Conservation (phyloP, 768 basidiomycete species). For the Jaapia argillacea region DNA sequence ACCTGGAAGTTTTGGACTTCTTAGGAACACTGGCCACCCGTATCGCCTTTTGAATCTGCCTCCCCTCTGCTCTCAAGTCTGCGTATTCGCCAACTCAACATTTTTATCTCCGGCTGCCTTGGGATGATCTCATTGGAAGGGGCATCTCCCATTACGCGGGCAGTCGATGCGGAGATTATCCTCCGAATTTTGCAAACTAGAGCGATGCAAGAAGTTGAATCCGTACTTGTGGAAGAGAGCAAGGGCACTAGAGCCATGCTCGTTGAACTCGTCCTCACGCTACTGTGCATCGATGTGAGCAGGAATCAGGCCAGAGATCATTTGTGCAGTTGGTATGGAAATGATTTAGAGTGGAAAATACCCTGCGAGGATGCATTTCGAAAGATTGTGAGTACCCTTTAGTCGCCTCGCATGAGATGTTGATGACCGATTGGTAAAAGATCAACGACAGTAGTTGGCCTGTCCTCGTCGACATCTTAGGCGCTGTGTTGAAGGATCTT, state of each 20-base stretch:
- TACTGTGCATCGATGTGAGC: slow-evolving; percentile 16
- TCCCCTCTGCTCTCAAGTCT: too few species aligned
- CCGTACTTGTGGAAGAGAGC: slow-evolving; percentile 20
- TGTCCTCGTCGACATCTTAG: neutral
- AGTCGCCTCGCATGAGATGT: too few species aligned
- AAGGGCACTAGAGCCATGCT: slow-evolving; percentile 29
- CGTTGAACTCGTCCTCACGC: slow-evolving; percentile 32
- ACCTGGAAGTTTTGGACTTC: neutral
- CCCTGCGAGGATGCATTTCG: slow-evolving; percentile 9
- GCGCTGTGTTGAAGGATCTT: neutral
- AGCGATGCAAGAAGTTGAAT: slow-evolving; percentile 38
- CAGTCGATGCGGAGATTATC: slow-evolving; percentile 21
- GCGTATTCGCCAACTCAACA: too few species aligned
- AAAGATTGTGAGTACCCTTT: slow-evolving; percentile 2
- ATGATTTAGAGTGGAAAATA: slow-evolving; percentile 3
- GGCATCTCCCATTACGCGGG: neutral
- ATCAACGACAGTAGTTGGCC: neutral
- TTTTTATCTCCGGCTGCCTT: too few species aligned
- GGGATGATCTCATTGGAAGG: too few species aligned
- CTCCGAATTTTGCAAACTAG: slow-evolving; percentile 31
- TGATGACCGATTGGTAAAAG: too few species aligned
- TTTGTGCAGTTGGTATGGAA: slow-evolving; percentile 24
- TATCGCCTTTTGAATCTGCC: slow-evolving; percentile 19
- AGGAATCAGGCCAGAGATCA: slow-evolving; percentile 6
- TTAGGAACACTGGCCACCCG: slow-evolving; percentile 41